A percentile compares a stretch with the other conserved stretches of the same genome.
Conservation (phyloP, 345 rosid genomes). For the Trapa incisa region DNA sequence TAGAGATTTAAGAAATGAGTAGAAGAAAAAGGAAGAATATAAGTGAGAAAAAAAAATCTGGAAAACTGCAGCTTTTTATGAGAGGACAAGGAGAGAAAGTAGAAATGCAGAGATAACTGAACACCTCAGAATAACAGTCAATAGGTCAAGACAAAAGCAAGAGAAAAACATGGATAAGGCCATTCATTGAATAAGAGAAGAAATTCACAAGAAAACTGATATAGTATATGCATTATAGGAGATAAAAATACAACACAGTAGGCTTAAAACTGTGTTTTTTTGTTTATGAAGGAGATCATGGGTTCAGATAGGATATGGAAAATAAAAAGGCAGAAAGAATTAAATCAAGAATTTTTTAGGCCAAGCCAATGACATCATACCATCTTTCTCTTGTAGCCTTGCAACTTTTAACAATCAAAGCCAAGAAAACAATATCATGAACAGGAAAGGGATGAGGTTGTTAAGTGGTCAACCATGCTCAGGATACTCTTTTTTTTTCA, state of each 20-base stretch:
- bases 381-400: too few species aligned
- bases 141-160: too few species aligned
- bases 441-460: too few species aligned
- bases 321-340: too few species aligned
- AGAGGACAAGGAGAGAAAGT: slow-evolving; percentile 2
- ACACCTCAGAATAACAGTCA: not conserved
- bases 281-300: too few species aligned
- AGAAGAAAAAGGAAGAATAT: not conserved
- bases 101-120: slow-evolving; percentile 10
- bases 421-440: not conserved
- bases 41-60: slow-evolving; percentile 11
- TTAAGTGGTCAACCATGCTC: too few species aligned
- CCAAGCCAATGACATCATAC: too few species aligned
- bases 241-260: not conserved
- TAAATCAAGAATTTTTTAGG: too few species aligned
- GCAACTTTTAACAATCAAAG: not conserved
- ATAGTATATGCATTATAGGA: not conserved
- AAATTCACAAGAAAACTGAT: not conserved
- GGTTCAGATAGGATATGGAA: too few species aligned
- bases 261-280: too few species aligned
- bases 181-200: not conserved
- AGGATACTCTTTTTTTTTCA: too few species aligned
- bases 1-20: too few species aligned
- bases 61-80: not conserved
- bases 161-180: not conserved